Evolutionary conservation across 768 basidiomycete genomes (phyloP).

Genomic region (Pisolithus sp.): DNA sequence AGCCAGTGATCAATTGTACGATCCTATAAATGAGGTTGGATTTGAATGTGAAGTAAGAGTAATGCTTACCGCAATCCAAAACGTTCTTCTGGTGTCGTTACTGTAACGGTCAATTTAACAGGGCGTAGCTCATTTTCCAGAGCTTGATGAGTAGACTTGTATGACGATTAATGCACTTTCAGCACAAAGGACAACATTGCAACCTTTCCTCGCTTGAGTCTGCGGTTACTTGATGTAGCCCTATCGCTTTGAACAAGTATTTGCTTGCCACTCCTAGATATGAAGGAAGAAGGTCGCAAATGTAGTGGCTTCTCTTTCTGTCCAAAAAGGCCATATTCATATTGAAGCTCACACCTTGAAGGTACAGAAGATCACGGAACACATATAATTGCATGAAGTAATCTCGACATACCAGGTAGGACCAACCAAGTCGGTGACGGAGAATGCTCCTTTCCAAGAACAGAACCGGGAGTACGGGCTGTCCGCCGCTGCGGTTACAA

Average conservation of each 20-base stretch:
- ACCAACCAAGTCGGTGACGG: conserved; percentile 57
- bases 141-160: conserved; percentile 65
- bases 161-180: background rate
- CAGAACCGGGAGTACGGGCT: conserved; percentile 43
- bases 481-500: background rate
- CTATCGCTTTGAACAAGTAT: conserved; percentile 48
- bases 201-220: conserved; percentile 50
- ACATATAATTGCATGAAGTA: background rate
- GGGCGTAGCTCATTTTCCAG: conserved; percentile 69
- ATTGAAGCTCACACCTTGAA: conserved; percentile 81
- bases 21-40: conserved; percentile 39
- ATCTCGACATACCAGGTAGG: conserved; percentile 51
- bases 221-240: conserved; percentile 49
- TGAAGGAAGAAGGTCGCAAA: conserved; percentile 50
- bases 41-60: background rate
- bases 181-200: background rate
- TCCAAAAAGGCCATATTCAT: conserved; percentile 68
- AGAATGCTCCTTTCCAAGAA: conserved; percentile 36
- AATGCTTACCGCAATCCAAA: conserved; percentile 67
- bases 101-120: conserved; percentile 46
- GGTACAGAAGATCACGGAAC: background rate
- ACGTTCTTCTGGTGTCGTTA: conserved; percentile 56
- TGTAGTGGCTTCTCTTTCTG: conserved; percentile 42
- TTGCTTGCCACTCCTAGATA: conserved; percentile 49
- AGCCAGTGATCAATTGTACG: conserved; percentile 61